Conservation (phyloP, 352 stramenopile species). For the Phytophthora nicotianae region DNA sequence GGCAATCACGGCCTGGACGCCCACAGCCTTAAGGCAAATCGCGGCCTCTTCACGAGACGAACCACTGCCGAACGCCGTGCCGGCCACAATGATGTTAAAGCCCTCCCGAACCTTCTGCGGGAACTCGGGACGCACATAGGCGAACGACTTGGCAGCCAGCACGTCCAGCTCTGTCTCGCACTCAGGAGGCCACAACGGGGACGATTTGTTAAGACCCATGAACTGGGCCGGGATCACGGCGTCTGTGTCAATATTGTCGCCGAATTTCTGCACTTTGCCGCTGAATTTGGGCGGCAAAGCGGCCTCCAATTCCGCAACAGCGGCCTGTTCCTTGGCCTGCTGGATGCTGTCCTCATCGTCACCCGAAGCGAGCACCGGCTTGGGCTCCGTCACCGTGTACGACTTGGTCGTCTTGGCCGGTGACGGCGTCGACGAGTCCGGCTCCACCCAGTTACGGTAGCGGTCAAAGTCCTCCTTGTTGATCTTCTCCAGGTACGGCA, state of each 20-base stretch:
- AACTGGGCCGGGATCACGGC: slow-evolving; percentile 84
- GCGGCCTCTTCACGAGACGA: slow-evolving; percentile 83
- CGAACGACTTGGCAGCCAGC: slow-evolving; percentile 80
- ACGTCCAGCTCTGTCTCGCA: slow-evolving; percentile 84
- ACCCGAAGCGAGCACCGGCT: slow-evolving; percentile 44
- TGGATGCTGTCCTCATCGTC: slow-evolving; percentile 34
- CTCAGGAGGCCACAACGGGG: slow-evolving; percentile 75
- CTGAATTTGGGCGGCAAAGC: slow-evolving; percentile 60
- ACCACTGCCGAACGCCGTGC: slow-evolving; percentile 72
- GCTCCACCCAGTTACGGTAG: slow-evolving; percentile 78
- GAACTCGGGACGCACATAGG: slow-evolving; percentile 84
- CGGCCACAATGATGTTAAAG: slow-evolving; percentile 83
- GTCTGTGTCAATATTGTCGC: slow-evolving; percentile 85
- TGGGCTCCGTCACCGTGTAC: slow-evolving; percentile 52
- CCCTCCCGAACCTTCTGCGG: slow-evolving; percentile 68
- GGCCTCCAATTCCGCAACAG: slow-evolving; percentile 59
- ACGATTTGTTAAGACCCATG: slow-evolving; percentile 83
- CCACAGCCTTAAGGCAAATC: slow-evolving; percentile 82
- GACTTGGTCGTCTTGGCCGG: slow-evolving; percentile 29
- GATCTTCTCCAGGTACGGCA: slow-evolving; percentile 63
- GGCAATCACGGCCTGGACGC: slow-evolving; percentile 81
- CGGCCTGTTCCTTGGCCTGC: slow-evolving; percentile 60
- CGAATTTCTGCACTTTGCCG: slow-evolving; percentile 75
- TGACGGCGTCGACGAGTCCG: slow-evolving; percentile 31
- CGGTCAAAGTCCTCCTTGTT: slow-evolving; percentile 77